These are phyloP conservation scores for Spiraea crenata DNA, from an alignment of 331 rosid genomes.

Conservation along the genomic window DNA sequence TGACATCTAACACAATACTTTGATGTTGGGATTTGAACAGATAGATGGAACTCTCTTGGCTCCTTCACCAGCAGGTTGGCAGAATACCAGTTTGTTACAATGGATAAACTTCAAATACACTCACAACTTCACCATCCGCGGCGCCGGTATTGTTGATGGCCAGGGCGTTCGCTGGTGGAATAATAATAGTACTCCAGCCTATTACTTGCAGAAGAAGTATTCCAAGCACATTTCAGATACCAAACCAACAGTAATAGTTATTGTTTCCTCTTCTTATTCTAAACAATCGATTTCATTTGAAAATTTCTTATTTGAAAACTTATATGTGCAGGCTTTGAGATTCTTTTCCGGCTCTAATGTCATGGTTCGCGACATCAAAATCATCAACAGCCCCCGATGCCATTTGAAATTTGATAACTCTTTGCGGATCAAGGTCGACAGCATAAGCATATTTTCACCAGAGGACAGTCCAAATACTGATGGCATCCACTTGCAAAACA, in stretches of 20 bases:
- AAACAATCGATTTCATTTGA: too few relatives aligned
- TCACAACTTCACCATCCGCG: slow-evolving; percentile 72
- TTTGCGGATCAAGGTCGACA: slow-evolving; percentile 48
- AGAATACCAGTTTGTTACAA: slow-evolving; percentile 61
- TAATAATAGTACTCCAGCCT: slow-evolving; percentile 20
- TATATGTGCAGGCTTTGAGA: slow-evolving; percentile 65
- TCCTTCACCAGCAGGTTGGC: slow-evolving; percentile 61
- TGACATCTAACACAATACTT: too few relatives aligned
- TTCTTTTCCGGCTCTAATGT: slow-evolving; percentile 67
- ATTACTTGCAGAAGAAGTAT: slow-evolving; percentile 46
- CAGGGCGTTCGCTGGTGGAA: slow-evolving; percentile 86
- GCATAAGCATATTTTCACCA: slow-evolving; percentile 77
- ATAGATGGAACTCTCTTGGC: slow-evolving; percentile 82
- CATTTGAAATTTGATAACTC: slow-evolving; percentile 90
- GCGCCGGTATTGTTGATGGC: slow-evolving; percentile 80
- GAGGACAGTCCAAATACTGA: slow-evolving; percentile 87
- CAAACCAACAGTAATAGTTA: slow-evolving; percentile 71
- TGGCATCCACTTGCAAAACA: slow-evolving; percentile 92
- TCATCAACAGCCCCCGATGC: slow-evolving; percentile 82
- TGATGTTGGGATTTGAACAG: slow-evolving; percentile 42
- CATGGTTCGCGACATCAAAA: slow-evolving; percentile 58
- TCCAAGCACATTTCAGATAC: slow-evolving; percentile 40
- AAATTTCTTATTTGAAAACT: too few relatives aligned
- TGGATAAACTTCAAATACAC: slow-evolving; percentile 89
- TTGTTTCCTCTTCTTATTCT: too few relatives aligned